These are phyloP conservation scores for Neurospora intermedia DNA, from an alignment of 495 filamentous ascomycete species.

Conservation along the genomic window DNA sequence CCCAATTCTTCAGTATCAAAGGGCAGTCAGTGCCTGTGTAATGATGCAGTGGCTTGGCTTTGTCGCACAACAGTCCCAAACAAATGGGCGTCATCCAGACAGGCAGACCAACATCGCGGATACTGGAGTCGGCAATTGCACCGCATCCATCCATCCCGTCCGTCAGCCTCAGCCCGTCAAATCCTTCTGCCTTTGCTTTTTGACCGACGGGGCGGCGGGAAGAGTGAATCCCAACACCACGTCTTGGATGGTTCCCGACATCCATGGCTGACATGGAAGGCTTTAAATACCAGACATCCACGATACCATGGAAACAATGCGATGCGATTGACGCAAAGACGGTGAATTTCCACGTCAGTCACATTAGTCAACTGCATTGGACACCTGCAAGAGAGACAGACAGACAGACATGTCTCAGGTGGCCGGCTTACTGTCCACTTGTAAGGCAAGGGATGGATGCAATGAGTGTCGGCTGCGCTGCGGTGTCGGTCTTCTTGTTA, in stretches of 20 bases:
- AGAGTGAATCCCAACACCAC: not conserved
- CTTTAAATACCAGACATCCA: not conserved
- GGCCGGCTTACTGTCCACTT: not conserved
- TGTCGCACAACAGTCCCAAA: not conserved
- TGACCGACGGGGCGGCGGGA: not conserved
- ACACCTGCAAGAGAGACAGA: not conserved
- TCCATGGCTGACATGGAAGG: not conserved
- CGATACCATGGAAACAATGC: not conserved
- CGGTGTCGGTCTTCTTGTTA: not conserved
- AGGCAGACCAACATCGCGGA: not conserved
- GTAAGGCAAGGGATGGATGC: not conserved
- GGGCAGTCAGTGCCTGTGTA: not conserved
- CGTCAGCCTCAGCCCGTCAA: not conserved
- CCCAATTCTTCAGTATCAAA: not conserved
- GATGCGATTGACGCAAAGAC: not conserved
- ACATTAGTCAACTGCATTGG: not conserved
- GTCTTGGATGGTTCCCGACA: not conserved
- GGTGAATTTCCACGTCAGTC: not conserved
- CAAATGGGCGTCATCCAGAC: not conserved
- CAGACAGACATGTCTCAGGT: not conserved
- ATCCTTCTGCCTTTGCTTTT: not conserved
- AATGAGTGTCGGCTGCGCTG: not conserved
- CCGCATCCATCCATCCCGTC: not conserved
- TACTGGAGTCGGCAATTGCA: not conserved
- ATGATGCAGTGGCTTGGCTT: not conserved